These are phyloP conservation scores for Microdochium nivale DNA, from an alignment of 2,329 filamentous ascomycete genomes.

Conservation along the genomic window DNA sequence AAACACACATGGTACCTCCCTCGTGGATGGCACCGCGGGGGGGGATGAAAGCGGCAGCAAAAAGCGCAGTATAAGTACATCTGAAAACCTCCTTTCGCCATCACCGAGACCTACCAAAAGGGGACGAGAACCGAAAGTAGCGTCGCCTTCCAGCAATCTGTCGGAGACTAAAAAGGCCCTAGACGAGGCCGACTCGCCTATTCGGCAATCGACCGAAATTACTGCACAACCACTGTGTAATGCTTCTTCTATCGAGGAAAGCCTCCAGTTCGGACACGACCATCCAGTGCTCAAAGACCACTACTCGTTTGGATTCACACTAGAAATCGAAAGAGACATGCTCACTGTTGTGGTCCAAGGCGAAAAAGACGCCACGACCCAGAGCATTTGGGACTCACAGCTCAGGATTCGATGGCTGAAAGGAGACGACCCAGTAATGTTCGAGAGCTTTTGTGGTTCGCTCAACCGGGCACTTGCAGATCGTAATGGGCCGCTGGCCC, in stretches of 20 bases:
- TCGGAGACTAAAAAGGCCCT: too few relatives aligned
- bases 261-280: not conserved
- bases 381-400: not conserved
- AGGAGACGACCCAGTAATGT: conserved; percentile 63
- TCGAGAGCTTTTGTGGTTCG: conserved; percentile 84
- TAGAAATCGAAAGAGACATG: conserved; percentile 27
- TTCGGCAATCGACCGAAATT: too few relatives aligned
- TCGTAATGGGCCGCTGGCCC: too few relatives aligned
- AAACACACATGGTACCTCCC: not conserved
- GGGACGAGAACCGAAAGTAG: too few relatives aligned
- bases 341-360: conserved; percentile 9
- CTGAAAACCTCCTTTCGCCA: too few relatives aligned
- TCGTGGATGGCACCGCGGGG: not conserved
- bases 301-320: conserved; percentile 48
- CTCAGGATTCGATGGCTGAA: conserved; percentile 60
- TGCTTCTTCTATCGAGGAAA: too few relatives aligned
- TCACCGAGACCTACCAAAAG: too few relatives aligned
- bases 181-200: too few relatives aligned
- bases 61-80: not conserved
- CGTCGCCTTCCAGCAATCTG: too few relatives aligned
- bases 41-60: not conserved
- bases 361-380: not conserved
- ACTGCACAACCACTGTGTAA: too few relatives aligned
- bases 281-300: conserved; percentile 13
- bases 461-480: conserved; percentile 24